A percentile compares a stretch with the other conserved stretches of the same genome.
phyloP scores from a whole-genome alignment of 805 yeast species.

The Kodamaea kaohsiungensis region DNA sequence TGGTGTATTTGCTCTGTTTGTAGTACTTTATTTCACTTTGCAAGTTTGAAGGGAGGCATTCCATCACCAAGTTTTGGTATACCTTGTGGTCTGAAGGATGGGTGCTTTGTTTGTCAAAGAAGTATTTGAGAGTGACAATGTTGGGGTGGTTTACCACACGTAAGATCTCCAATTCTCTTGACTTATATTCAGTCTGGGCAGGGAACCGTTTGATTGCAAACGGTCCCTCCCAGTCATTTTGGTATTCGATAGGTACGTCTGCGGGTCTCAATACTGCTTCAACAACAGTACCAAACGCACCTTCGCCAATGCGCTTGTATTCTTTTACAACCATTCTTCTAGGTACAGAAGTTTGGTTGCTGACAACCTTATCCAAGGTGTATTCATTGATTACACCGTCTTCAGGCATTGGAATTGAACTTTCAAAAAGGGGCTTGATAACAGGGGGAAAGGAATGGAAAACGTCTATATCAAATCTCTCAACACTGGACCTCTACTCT shows the following conservation, averaged over 20 bases:
- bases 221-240: constrained; percentile 67
- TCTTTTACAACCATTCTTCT: constrained; percentile 70
- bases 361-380: constrained; percentile 49
- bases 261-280: constrained; percentile 58
- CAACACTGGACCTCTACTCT: background rate
- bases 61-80: constrained; percentile 85
- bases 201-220: constrained; percentile 84
- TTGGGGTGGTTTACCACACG: constrained; percentile 80
- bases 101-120: constrained; percentile 66
- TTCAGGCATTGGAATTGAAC: constrained; percentile 1
- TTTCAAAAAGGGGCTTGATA: background rate
- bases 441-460: background rate
- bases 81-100: constrained; percentile 54
- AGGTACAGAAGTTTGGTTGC: constrained; percentile 53
- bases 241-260: constrained; percentile 17
- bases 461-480: background rate
- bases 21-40: constrained; percentile 75
- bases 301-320: constrained; percentile 76
- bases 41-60: constrained; percentile 78
- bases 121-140: constrained; percentile 66
- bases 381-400: constrained; percentile 28
- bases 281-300: constrained; percentile 84
- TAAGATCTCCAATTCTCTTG: constrained; percentile 76
- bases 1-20: constrained; percentile 56
- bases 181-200: constrained; percentile 83